Evolutionary conservation across 2,329 filamentous ascomycete species (phyloP).

Genomic region (Exophiala alcalophila): DNA sequence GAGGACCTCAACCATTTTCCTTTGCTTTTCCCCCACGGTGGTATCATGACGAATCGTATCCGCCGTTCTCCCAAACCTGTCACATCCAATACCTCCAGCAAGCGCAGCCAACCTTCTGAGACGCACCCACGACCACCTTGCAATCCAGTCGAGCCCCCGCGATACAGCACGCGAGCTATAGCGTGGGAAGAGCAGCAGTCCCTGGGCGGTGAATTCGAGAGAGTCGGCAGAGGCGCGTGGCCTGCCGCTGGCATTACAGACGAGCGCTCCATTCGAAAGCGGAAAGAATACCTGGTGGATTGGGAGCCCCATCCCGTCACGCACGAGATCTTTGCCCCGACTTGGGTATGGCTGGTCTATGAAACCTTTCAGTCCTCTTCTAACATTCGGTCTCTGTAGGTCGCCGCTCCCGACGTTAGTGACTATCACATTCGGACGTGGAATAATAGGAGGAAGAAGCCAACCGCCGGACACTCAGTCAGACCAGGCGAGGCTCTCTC

Average conservation of each 20-base stretch:
- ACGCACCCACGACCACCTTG: too few relatives aligned
- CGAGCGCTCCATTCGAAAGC: slow-evolving; percentile 30
- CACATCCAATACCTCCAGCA: neutral
- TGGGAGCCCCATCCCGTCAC: slow-evolving; percentile 27
- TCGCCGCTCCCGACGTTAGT: too few relatives aligned
- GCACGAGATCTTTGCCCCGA: slow-evolving; percentile 24
- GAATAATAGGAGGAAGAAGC: too few relatives aligned
- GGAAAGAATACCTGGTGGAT: slow-evolving; percentile 24
- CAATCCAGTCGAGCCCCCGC: too few relatives aligned
- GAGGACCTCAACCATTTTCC: slow-evolving; percentile 6
- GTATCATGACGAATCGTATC: slow-evolving; percentile 29
- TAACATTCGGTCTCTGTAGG: too few relatives aligned
- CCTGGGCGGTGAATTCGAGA: slow-evolving; percentile 11
- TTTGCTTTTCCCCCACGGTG: slow-evolving; percentile 9
- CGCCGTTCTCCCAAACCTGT: too few relatives aligned
- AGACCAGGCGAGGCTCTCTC: too few relatives aligned
- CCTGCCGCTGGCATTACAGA: slow-evolving; percentile 36
- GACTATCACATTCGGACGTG: too few relatives aligned
- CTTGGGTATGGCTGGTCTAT: slow-evolving; percentile 22
- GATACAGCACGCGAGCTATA: slow-evolving; percentile 11
- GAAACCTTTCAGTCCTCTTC: too few relatives aligned
- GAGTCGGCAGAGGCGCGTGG: slow-evolving; percentile 17
- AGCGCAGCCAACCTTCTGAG: too few relatives aligned
- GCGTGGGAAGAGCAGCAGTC: slow-evolving; percentile 23
- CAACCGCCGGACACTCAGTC: too few relatives aligned